Percentiles rank a stretch among this genome's conserved stretches.
Evolutionary conservation across 208 protist species (phyloP).

Genomic region (Leptomonas seymouri): DNA sequence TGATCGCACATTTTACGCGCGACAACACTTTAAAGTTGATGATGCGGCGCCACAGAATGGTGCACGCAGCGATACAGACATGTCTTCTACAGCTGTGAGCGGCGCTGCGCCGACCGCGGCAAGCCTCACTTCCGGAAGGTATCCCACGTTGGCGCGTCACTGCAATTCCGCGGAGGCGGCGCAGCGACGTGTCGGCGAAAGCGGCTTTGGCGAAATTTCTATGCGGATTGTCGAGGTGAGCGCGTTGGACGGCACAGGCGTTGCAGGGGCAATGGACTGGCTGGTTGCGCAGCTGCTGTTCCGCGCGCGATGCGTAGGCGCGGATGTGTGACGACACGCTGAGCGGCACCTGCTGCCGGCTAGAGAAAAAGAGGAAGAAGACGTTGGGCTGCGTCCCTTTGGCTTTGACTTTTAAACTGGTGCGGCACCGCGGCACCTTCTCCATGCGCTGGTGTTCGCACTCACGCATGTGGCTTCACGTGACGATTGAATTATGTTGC

Average conservation of each 20-base stretch:
- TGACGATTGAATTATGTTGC: not conserved
- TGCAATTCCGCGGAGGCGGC: constrained; percentile 6
- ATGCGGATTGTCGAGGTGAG: constrained; percentile 57
- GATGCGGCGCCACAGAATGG: not conserved
- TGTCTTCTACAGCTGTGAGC: not conserved
- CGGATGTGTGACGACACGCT: constrained; percentile 13
- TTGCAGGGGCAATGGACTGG: constrained; percentile 79
- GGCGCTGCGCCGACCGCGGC: not conserved
- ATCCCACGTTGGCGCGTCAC: constrained; percentile 9
- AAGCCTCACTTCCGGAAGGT: too few relatives aligned
- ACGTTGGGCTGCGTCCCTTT: not conserved
- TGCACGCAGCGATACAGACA: not conserved
- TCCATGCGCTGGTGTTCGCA: not conserved
- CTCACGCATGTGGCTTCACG: too few relatives aligned
- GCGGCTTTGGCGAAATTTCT: constrained; percentile 64
- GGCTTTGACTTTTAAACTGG: not conserved
- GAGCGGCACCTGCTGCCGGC: not conserved
- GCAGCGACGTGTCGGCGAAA: constrained; percentile 34
- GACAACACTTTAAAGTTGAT: not conserved
- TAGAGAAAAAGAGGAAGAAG: not conserved
- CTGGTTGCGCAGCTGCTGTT: constrained; percentile 63
- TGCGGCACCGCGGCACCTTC: not conserved
- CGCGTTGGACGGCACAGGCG: constrained; percentile 50
- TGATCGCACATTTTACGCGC: constrained; percentile 43
- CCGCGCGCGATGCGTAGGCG: constrained; percentile 30